Conservation (phyloP, 768 basidiomycete genomes). For the Leccinum rimulosum region DNA sequence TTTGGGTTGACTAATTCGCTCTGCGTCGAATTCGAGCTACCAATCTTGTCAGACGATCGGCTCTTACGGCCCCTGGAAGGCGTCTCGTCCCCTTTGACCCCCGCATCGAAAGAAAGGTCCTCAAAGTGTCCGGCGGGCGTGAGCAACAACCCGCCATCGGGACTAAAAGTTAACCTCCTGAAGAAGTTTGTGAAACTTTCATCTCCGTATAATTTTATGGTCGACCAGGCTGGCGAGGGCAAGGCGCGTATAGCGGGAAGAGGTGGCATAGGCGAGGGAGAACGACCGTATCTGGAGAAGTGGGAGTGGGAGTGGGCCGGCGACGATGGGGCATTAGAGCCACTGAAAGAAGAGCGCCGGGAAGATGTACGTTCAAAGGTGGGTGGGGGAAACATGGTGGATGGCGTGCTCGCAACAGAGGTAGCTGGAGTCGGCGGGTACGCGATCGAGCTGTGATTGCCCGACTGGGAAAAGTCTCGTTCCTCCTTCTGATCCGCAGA, state of each 20-base stretch:
- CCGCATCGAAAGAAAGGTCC: constrained; percentile 65
- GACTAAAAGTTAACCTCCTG: constrained; percentile 88
- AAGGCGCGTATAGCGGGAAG: constrained; percentile 86
- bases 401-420: constrained; percentile 67
- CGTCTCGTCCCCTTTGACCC: constrained; percentile 35
- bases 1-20: constrained; percentile 33
- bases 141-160: constrained; percentile 89
- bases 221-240: constrained; percentile 60
- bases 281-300: constrained; percentile 69
- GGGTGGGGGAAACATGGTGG: constrained; percentile 41
- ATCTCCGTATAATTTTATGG: constrained; percentile 88
- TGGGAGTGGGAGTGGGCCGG: constrained; percentile 55
- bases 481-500: constrained; percentile 56
- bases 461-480: constrained; percentile 26
- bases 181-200: constrained; percentile 97
- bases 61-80: constrained; percentile 60
- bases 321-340: constrained; percentile 76
- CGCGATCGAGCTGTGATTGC: constrained; percentile 31
- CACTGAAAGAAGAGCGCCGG: constrained; percentile 64
- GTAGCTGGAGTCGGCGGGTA: constrained; percentile 62
- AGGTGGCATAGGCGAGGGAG: constrained; percentile 88
- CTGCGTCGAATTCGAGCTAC: constrained; percentile 25
- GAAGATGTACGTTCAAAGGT: constrained; percentile 65
- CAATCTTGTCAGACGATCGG: constrained; percentile 40
- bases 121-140: constrained; percentile 98